phyloP scores from a whole-genome alignment of 2,329 filamentous ascomycete genomes.

The Colletotrichum aenigma region DNA sequence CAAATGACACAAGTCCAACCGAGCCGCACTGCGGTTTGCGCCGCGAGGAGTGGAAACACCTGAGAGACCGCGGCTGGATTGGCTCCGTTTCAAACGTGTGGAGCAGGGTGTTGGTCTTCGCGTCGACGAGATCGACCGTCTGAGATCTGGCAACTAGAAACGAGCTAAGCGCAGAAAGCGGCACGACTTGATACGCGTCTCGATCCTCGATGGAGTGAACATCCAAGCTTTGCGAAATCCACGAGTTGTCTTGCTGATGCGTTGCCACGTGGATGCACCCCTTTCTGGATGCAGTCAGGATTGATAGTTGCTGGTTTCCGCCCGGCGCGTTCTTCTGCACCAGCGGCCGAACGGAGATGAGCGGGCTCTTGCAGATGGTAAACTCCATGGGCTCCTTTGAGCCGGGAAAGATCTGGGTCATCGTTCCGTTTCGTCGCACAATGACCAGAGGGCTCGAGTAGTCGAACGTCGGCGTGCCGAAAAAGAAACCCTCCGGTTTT shows the following conservation, averaged over 20 bases:
- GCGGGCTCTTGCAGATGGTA: conserved; percentile 54
- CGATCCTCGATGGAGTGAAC: conserved; percentile 39
- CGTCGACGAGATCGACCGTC: conserved; percentile 62
- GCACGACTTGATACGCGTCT: conserved; percentile 62
- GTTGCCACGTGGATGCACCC: conserved; percentile 55
- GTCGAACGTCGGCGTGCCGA: conserved; percentile 47
- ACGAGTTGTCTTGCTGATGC: conserved; percentile 41
- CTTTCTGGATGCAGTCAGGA: conserved; percentile 54
- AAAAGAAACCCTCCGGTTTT: conserved; percentile 67
- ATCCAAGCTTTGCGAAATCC: conserved; percentile 54
- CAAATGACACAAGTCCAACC: conserved; percentile 64
- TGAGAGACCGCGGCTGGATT: conserved; percentile 64
- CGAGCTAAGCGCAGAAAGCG: conserved; percentile 60
- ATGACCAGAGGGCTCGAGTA: conserved; percentile 57
- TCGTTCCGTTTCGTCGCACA: conserved; percentile 66
- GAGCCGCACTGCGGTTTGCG: conserved; percentile 58
- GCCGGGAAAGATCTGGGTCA: conserved; percentile 62
- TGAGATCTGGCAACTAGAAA: conserved; percentile 64
- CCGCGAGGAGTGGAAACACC: conserved; percentile 60
- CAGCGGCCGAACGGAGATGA: conserved; percentile 54
- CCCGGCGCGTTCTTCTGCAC: conserved; percentile 46
- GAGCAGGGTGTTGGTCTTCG: conserved; percentile 51
- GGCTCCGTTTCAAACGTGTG: conserved; percentile 65
- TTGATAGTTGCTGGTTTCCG: conserved; percentile 22
- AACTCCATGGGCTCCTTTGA: conserved; percentile 45